Percentiles rank a stretch among this genome's conserved stretches.
phyloP scores from a whole-genome alignment of 169 alveolate species.

The Eimeria necatrix region DNA sequence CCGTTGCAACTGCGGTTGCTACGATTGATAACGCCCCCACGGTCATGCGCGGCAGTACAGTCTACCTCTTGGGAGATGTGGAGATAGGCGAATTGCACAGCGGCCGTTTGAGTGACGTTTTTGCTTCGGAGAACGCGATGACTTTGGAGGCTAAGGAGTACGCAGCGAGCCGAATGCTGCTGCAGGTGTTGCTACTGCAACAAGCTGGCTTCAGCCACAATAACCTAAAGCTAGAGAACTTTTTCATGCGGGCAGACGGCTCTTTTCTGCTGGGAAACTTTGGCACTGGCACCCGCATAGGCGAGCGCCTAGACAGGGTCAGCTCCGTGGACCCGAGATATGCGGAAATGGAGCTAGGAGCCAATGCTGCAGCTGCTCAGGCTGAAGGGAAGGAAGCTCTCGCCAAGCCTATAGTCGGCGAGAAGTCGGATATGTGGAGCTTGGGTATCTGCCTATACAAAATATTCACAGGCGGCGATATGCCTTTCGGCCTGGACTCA shows the following conservation, averaged over 20 bases:
- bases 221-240: background rate
- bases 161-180: background rate
- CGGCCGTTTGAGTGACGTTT: background rate
- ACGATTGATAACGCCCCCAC: background rate
- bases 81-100: background rate
- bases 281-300: background rate
- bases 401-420: background rate
- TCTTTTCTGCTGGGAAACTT: background rate
- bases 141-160: background rate
- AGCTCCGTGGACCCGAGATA: background rate
- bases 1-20: background rate
- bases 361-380: background rate
- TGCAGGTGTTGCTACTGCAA: conserved; percentile 53
- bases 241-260: background rate
- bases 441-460: conserved; percentile 6
- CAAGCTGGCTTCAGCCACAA: conserved; percentile 48
- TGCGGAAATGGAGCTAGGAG: background rate
- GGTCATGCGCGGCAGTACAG: background rate
- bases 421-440: background rate
- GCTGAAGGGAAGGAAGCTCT: background rate
- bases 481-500: background rate
- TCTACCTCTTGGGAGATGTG: background rate
- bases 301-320: background rate
- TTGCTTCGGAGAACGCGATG: background rate
- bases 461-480: background rate